Evolutionary conservation across 495 filamentous ascomycete genomes (phyloP).

Genomic region (Penicillium bovifimosum): DNA sequence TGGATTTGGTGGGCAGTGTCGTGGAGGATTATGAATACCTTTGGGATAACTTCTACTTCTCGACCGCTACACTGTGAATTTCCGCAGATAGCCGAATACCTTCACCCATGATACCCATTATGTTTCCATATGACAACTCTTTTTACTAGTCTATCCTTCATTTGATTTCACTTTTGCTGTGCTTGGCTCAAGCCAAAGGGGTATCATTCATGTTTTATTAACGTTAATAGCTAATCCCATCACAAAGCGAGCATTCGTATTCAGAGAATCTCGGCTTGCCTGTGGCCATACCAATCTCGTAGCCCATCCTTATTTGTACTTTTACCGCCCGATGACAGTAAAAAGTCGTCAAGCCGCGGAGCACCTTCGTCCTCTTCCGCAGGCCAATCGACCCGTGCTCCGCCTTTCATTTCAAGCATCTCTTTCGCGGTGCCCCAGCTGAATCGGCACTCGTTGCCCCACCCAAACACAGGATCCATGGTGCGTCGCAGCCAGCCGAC

Average conservation of each 20-base stretch:
- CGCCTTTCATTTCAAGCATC: slow-evolving; percentile 66
- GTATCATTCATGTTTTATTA: slow-evolving; percentile 27
- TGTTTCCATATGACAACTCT: slow-evolving; percentile 5
- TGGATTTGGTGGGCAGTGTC: slow-evolving; percentile 73
- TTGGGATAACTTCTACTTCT: slow-evolving; percentile 97
- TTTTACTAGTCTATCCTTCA: not conserved
- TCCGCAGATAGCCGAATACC: not conserved
- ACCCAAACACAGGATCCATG: slow-evolving; percentile 93
- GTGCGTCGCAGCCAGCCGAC: slow-evolving; percentile 73
- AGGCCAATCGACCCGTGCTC: slow-evolving; percentile 79
- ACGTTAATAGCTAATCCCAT: slow-evolving; percentile 14
- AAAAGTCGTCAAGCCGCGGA: slow-evolving; percentile 69
- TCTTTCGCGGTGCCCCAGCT: slow-evolving; percentile 95
- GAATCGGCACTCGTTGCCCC: slow-evolving; percentile 87
- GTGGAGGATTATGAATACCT: slow-evolving; percentile 94
- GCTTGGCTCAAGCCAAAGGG: slow-evolving; percentile 7
- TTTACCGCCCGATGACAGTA: slow-evolving; percentile 36
- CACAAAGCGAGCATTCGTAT: not conserved
- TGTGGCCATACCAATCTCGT: slow-evolving; percentile 40
- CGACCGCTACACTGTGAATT: slow-evolving; percentile 58
- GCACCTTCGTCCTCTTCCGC: slow-evolving; percentile 58
- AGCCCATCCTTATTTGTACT: slow-evolving; percentile 26
- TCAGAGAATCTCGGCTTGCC: slow-evolving; percentile 28
- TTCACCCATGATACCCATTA: slow-evolving; percentile 25
- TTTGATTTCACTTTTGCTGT: slow-evolving; percentile 10